Conservation (phyloP, 306 rosid genomes). For the Glycyrrhiza uralensis region DNA sequence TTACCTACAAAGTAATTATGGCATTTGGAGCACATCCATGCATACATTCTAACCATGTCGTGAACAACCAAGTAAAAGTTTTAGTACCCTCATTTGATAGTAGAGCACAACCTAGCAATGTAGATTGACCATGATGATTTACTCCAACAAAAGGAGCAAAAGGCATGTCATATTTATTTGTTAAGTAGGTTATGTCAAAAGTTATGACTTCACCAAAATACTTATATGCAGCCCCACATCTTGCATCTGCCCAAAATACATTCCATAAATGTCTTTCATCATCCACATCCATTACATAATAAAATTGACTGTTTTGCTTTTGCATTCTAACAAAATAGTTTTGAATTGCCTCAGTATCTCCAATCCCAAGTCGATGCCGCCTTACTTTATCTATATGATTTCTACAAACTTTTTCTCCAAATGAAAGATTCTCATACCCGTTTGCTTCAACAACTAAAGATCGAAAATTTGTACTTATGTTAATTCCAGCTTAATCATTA, state of each 20-base stretch:
- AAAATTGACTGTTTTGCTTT: background rate
- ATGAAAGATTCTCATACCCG: background rate
- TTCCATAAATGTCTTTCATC: background rate
- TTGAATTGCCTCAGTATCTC: background rate
- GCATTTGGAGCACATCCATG: background rate
- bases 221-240: background rate
- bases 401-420: background rate
- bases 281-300: background rate
- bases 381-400: background rate
- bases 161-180: background rate
- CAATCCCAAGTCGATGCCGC: background rate
- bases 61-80: background rate
- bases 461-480: no score
- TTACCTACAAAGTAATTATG: conserved; percentile 28
- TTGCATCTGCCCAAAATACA: background rate
- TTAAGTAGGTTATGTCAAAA: conserved; percentile 20
- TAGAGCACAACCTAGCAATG: background rate
- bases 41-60: background rate
- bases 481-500: no score
- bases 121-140: conserved; percentile 1
- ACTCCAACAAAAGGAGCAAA: background rate
- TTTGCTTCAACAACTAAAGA: background rate
- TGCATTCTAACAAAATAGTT: background rate
- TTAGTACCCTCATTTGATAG: background rate
- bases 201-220: conserved; percentile 21